phyloP scores from a whole-genome alignment of 2,329 filamentous ascomycete genomes.

The Alternaria longipes region DNA sequence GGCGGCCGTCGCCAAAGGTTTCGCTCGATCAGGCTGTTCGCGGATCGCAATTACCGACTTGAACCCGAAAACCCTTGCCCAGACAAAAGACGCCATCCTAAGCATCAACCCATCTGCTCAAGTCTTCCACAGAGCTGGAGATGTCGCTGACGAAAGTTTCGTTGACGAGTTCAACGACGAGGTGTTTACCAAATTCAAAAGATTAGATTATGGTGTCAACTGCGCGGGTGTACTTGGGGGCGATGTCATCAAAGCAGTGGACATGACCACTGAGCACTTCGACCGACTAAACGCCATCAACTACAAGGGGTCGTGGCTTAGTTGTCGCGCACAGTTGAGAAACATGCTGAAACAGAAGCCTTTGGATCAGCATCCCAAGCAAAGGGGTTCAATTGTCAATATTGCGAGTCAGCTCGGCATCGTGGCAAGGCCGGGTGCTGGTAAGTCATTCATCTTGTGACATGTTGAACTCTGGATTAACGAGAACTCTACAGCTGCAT shows the following conservation, averaged over 20 bases:
- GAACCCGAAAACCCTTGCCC: slow-evolving; percentile 52
- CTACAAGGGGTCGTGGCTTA: slow-evolving; percentile 66
- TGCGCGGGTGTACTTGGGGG: slow-evolving; percentile 63
- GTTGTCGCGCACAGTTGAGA: slow-evolving; percentile 61
- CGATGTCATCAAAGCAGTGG: slow-evolving; percentile 53
- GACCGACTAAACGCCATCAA: slow-evolving; percentile 66
- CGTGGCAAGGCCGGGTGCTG: slow-evolving; percentile 37
- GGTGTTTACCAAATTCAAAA: slow-evolving; percentile 50
- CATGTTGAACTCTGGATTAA: neutral
- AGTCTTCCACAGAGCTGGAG: slow-evolving; percentile 53
- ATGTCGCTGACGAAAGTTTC: slow-evolving; percentile 60
- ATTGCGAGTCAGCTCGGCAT: slow-evolving; percentile 63
- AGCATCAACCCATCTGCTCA: slow-evolving; percentile 40
- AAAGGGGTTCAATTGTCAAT: slow-evolving; percentile 63
- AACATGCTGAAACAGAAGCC: slow-evolving; percentile 63
- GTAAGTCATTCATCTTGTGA: slow-evolving; percentile 16
- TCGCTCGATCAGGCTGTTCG: slow-evolving; percentile 61
- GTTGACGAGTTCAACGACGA: slow-evolving; percentile 54
- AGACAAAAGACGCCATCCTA: slow-evolving; percentile 38
- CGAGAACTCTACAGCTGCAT: slow-evolving; percentile 56
- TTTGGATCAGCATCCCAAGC: slow-evolving; percentile 49
- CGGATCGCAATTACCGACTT: slow-evolving; percentile 66
- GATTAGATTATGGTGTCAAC: slow-evolving; percentile 66
- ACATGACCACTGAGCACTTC: slow-evolving; percentile 60
- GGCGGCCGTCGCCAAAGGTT: slow-evolving; percentile 61